Percentiles rank a stretch among this genome's conserved stretches.
Evolutionary conservation across 208 protist species (phyloP).

Genomic region (Wallacemonas collosoma): DNA sequence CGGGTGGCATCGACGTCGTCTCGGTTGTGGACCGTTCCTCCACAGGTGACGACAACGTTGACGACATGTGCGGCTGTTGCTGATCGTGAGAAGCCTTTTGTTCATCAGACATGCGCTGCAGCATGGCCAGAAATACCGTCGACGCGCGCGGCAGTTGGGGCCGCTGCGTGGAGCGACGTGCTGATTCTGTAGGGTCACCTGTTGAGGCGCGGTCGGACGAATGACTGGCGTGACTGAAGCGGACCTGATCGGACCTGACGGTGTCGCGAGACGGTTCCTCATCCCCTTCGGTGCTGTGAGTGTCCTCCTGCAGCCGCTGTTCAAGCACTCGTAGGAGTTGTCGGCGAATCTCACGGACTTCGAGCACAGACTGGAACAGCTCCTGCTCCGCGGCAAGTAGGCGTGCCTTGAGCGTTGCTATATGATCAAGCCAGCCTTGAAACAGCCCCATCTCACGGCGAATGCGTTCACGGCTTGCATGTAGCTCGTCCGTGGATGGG

Average conservation of each 20-base stretch:
- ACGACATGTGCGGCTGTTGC: constrained; percentile 4
- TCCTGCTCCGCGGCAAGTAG: constrained; percentile 26
- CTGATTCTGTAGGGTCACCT: constrained; percentile 1
- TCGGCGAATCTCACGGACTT: constrained; percentile 31
- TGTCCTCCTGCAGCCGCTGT: constrained; percentile 33
- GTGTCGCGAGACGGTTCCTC: constrained; percentile 4
- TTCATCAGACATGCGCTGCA: constrained; percentile 26
- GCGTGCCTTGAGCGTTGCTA: constrained; percentile 8
- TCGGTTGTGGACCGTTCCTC: neutral
- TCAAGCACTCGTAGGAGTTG: constrained; percentile 39
- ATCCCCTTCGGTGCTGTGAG: constrained; percentile 1
- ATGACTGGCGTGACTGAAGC: constrained; percentile 7
- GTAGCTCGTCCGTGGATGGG: constrained; percentile 35
- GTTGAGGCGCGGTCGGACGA: neutral
- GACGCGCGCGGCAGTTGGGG: constrained; percentile 37
- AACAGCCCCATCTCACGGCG: constrained; percentile 33
- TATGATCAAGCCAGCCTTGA: constrained; percentile 24
- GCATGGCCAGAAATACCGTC: constrained; percentile 40
- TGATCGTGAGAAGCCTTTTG: constrained; percentile 10
- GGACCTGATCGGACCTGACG: constrained; percentile 8
- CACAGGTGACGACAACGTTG: neutral
- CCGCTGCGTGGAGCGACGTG: constrained; percentile 13
- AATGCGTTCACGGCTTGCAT: constrained; percentile 25
- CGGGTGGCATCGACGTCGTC: neutral
- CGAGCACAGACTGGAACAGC: constrained; percentile 37